Base-by-base conservation (phyloP, 257 asterid genomes). In the Fraxinus pennsylvanica region DNA sequence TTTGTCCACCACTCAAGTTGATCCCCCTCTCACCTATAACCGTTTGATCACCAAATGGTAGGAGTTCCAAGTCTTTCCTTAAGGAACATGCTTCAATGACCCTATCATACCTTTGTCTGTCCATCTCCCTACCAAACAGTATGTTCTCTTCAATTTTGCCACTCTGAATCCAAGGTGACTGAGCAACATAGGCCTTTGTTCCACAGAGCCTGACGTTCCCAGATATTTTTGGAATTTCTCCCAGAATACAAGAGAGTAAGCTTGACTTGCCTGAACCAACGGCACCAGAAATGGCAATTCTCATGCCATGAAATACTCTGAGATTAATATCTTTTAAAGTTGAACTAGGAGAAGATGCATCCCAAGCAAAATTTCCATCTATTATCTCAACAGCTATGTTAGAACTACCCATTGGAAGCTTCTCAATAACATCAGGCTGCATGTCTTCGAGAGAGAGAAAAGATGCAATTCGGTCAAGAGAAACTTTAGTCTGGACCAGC, bases 181-280 rank as follows among this genome's bases (percentile, higher is more conserved):
- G 76, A 41, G 76, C 35, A 41, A 72, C 76, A 38, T 72, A 72
- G 22, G 76, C 76, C 65, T 72, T 72, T 47, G 76, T 22, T 21
- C 76, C 76, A 22, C 76, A 27, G 1, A 72, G 63, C 38, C 4
- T 45, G 15, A 72, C 10, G 17, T 35, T 38, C 30, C 92, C 92
- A 71, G 85, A 76, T 59, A 74, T 45, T 82, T 86, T 88, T 4
- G 88, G 90, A 78, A 88, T 84, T 85, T 88, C 90, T 9, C 91
- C 91, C 73, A 88, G 89, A 68, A 88, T 86, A 82, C 85, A 84
- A 72, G 90, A 88, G 74, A 88, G 88, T 21, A 88, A 84, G 80
- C 91, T 88, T 5, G 91, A 88, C 80, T 88, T 88, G 50, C 91
- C 91, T 15, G 91, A 86, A 30, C 91, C 91, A 82, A 88, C 92